phyloP scores from a whole-genome alignment of 2,329 filamentous ascomycete species.

The Huntiella bhutanensis region DNA sequence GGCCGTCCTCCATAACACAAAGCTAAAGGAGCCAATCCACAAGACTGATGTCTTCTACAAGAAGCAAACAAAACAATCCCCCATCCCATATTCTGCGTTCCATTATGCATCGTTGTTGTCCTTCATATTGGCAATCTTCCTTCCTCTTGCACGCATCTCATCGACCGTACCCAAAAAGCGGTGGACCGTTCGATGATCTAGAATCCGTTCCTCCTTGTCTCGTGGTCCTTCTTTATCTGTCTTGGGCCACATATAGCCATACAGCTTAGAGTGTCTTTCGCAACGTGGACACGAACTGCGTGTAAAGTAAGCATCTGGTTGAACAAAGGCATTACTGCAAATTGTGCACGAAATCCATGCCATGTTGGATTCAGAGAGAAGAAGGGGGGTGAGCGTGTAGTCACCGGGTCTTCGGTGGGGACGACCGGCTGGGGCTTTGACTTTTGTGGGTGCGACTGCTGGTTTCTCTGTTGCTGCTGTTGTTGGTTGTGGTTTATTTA shows the following conservation, averaged over 20 bases:
- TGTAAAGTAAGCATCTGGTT: constrained; percentile 74
- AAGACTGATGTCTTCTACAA: no score
- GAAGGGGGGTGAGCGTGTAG: constrained; percentile 61
- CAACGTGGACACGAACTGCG: constrained; percentile 75
- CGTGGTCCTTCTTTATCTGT: constrained; percentile 59
- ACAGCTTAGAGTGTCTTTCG: constrained; percentile 87
- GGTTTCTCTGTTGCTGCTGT: background rate
- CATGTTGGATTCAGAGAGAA: constrained; percentile 56
- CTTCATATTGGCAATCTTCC: constrained; percentile 6
- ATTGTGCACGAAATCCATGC: constrained; percentile 82
- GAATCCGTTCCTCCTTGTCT: constrained; percentile 52
- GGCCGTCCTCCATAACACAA: no score
- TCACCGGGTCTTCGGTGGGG: constrained; percentile 45
- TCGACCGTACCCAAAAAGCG: constrained; percentile 60
- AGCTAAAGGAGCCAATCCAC: no score
- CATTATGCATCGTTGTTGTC: background rate
- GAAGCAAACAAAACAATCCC: no score
- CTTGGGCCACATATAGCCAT: constrained; percentile 92
- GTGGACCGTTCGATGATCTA: constrained; percentile 76
- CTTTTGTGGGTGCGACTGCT: background rate
- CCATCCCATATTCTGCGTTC: no score
- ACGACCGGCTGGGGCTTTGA: background rate
- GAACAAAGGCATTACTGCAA: constrained; percentile 67
- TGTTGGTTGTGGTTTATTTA: background rate
- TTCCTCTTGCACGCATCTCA: constrained; percentile 36